Evolutionary conservation across 768 basidiomycete genomes (phyloP).

Genomic region (Russula lepida): DNA sequence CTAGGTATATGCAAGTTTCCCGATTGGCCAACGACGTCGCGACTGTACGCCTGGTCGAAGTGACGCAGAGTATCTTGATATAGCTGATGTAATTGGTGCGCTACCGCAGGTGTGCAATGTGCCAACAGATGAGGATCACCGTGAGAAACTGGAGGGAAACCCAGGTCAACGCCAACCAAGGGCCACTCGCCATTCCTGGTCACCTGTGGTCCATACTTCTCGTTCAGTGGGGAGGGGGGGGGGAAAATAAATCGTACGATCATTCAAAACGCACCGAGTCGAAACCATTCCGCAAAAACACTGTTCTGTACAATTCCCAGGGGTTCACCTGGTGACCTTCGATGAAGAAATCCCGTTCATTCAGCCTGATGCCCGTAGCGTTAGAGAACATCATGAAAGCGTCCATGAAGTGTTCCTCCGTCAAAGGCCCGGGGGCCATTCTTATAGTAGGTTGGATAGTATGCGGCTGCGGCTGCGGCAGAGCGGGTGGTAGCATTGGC

Average conservation of each 20-base stretch:
- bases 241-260: not conserved
- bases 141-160: not conserved
- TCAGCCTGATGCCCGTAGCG: not conserved
- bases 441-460: not conserved
- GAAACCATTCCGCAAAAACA: slow-evolving; percentile 1
- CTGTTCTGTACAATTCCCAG: slow-evolving; percentile 3
- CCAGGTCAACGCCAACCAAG: not conserved
- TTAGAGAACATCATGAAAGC: not conserved
- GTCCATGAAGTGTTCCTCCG: slow-evolving; percentile 6
- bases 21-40: not conserved
- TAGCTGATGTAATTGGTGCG: slow-evolving; percentile 9
- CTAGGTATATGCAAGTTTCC: not conserved
- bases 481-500: not conserved
- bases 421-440: not conserved
- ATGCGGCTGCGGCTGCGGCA: not conserved
- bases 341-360: slow-evolving; percentile 5
- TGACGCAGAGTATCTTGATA: slow-evolving; percentile 1
- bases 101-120: not conserved
- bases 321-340: not conserved
- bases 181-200: slow-evolving; percentile 11
- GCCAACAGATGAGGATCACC: not conserved
- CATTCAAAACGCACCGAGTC: not conserved
- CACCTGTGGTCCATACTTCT: no score
- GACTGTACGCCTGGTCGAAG: slow-evolving; percentile 5
- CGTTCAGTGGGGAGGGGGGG: no score